Base-by-base conservation (phyloP, 2,329 filamentous ascomycete genomes). In the Clonostachys sp. region DNA sequence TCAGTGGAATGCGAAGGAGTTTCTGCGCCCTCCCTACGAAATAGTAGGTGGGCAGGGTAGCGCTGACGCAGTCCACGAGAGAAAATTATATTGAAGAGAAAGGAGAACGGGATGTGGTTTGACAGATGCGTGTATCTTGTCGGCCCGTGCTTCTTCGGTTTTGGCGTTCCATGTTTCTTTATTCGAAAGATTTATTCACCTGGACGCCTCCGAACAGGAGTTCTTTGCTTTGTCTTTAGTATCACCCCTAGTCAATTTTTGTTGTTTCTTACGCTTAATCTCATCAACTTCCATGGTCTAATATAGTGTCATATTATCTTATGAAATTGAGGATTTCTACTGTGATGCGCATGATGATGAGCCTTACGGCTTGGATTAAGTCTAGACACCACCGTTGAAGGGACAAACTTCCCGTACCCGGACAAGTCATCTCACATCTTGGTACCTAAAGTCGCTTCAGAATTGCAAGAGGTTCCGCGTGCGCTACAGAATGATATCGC, bases 231-330 rank as follows among this genome's bases (percentile, higher is more conserved):
- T 65, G 58, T 62, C 55, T 60, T 62, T 63, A 66, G 63, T 66
- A 59, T 61, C 59, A 61, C 59, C 57, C 56, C 53, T 45, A 59
- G 56, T 65, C 57, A 56, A 61, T 62, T 60, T 64, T 58, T 59
- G 58, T 53, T 60, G 65, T 62, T 64, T 61, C 54, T 61, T 58
- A 67, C 55, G 58, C 57, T 65, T 64, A 68, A 68, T 68, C 58
- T 59, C 57, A 60, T 35, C 43, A 36, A 39, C 34, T 47, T 17
- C 34, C 36, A 39, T 39, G 17, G 36, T 39, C 36, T 39, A n/a
- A n/a, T 18, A 39, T n/a, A 39, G 36, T 30, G 24, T 30, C 24
- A 30, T 30, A 30, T 30, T 30, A 30, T 30, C 24, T 24, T 24
- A 30, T 10, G 24, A 30, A 30, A 30, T 30, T 30, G 8, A 30